These are phyloP conservation scores for Kazachstania kunashirensis DNA, from an alignment of 805 yeast species.

Conservation along the genomic window DNA sequence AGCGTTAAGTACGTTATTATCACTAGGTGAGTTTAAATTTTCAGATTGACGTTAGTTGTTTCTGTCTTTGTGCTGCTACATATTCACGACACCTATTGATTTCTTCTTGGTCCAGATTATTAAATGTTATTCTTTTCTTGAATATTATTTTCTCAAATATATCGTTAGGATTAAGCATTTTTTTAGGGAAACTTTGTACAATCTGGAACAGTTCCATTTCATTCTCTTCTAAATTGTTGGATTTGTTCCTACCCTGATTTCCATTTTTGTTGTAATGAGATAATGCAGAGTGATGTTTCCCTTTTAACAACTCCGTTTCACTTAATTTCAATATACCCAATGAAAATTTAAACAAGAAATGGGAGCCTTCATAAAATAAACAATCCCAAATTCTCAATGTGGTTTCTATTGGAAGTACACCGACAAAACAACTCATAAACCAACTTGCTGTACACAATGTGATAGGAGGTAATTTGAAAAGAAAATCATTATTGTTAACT, in stretches of 20 bases:
- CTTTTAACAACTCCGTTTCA: slow-evolving; percentile 48
- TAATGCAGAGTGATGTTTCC: slow-evolving; percentile 9
- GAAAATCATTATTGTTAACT: slow-evolving; percentile 34
- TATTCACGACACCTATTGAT: slow-evolving; percentile 67
- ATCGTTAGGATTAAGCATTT: slow-evolving; percentile 55
- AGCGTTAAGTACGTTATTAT: slow-evolving; percentile 6
- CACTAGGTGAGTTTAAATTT: not conserved
- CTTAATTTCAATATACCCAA: slow-evolving; percentile 68
- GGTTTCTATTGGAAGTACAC: slow-evolving; percentile 80
- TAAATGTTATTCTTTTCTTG: slow-evolving; percentile 60
- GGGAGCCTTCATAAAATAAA: slow-evolving; percentile 83
- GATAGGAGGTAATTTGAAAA: slow-evolving; percentile 76
- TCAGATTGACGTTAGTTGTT: slow-evolving; percentile 24
- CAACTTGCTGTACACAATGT: slow-evolving; percentile 92
- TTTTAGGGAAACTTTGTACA: slow-evolving; percentile 74
- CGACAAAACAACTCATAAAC: slow-evolving; percentile 97
- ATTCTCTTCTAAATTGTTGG: slow-evolving; percentile 26
- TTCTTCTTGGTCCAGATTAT: slow-evolving; percentile 73
- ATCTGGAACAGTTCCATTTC: slow-evolving; percentile 70
- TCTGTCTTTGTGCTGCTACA: slow-evolving; percentile 55
- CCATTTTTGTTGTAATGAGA: slow-evolving; percentile 2
- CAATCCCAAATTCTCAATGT: slow-evolving; percentile 91
- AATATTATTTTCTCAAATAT: slow-evolving; percentile 63
- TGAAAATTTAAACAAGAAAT: slow-evolving; percentile 73
- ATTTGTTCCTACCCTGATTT: slow-evolving; percentile 1